Evolutionary conservation across 2,329 filamentous ascomycete species (phyloP), one percentile per base, ranked within the genome.

Genomic region (Aspergillus quadricinctus): DNA sequence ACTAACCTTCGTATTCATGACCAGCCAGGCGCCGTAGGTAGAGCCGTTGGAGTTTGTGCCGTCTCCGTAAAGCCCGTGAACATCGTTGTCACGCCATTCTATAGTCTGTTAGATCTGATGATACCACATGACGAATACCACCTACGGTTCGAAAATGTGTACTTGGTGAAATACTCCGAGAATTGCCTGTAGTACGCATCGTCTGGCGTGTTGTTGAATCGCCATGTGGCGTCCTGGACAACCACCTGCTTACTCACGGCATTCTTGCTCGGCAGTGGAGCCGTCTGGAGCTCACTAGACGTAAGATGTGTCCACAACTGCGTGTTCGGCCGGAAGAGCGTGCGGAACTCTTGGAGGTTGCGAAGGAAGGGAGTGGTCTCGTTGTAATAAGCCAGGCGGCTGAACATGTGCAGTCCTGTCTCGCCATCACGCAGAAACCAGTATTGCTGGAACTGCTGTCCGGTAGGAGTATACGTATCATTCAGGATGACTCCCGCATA

Each of bases 211-310:
- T 81, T 81, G 27, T 81, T 80, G 14, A 87, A 66, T 49, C 83
- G 81, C 82, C 83, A 87, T 0, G 84, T 86, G 4, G 85, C 83
- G 68, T 88, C 85, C 65, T 87, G 84, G 3, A 87, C 84, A 2
- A 77, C 77, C 8, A 81, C 68, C 50, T 80, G 68, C 3, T 78
- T 74, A 11, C 71, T 70, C 46, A 68, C 58, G 1, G 67, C 66
- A 4, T 67, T 56, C 7, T 59, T 58, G 17, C 75, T 74, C 0
- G 83, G 81, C 41, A 78, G 64, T 3, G 84, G 83, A 0, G 82
- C 82, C 53, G 79, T 82, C 50, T 83, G 78, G 10, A 78, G 69
- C 21, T 80, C 76, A 60, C 83, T 84, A 1, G 83, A 84, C n/a
- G 80, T 71, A 1, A 88, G 70, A 67, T 88, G 80, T 1, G 84